Conservation (phyloP, 352 stramenopile genomes). For the Blastocystis sp. region DNA sequence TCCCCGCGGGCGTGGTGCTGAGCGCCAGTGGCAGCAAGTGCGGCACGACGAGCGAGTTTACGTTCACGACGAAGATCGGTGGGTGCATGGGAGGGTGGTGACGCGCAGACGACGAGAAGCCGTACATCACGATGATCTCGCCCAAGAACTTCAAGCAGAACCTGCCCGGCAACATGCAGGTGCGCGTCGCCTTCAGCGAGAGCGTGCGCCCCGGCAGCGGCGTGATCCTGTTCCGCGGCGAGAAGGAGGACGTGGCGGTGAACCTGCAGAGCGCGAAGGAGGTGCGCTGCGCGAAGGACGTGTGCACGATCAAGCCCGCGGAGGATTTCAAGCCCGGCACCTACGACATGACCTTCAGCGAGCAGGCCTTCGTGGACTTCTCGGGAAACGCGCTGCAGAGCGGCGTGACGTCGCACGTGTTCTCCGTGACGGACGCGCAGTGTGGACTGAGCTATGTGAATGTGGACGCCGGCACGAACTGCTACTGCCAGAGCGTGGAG, state of each 20-base stretch:
- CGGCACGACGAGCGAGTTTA: not conserved
- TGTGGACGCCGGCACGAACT: conserved; percentile 6
- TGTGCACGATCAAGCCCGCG: conserved; percentile 22
- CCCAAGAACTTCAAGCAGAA: conserved; percentile 43
- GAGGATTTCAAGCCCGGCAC: not conserved
- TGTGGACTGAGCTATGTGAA: conserved; percentile 50
- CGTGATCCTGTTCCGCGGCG: conserved; percentile 1
- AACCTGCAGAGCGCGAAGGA: conserved; percentile 38
- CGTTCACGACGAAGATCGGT: conserved; percentile 42
- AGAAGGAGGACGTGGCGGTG: conserved; percentile 43
- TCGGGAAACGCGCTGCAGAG: conserved; percentile 34
- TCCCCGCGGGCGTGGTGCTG: conserved; percentile 17
- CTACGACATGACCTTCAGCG: conserved; percentile 55
- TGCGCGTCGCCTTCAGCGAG: conserved; percentile 43
- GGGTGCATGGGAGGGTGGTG: not conserved
- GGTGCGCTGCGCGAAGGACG: conserved; percentile 13
- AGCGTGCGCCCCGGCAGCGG: conserved; percentile 4
- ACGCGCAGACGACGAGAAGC: conserved; percentile 36
- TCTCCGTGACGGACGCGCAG: conserved; percentile 3
- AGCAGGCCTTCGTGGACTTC: conserved; percentile 17
- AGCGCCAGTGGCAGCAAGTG: conserved; percentile 59
- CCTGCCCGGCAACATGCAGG: not conserved
- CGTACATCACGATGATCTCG: conserved; percentile 25
- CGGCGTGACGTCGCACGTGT: conserved; percentile 36
- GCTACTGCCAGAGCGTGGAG: conserved; percentile 58